Evolutionary conservation across 345 rosid genomes (phyloP), one percentile per base, ranked within the genome.

Genomic region (Gossypium mustelinum): DNA sequence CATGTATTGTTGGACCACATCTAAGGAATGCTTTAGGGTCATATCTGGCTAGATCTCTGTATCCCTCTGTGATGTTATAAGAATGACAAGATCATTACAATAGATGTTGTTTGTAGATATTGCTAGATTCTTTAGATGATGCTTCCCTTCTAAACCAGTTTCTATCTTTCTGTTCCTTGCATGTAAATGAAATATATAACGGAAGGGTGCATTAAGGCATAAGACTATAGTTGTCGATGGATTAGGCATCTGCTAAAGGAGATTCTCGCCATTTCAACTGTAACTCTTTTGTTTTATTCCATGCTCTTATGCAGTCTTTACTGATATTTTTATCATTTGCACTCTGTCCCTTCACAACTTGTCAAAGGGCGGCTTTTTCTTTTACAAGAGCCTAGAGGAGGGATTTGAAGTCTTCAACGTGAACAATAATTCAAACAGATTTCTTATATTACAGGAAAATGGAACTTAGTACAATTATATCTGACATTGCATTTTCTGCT

Each of bases 161-260:
- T 66, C 1, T 9, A 56, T 73, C 58, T 18, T n/a, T 50, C 20
- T 1, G 41, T 14, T 64, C 50, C 43, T 65, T 20, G 50, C 12
- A 41, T 64, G 41, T 64, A 48, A 43, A 58, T 34, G 41, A 34
- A 34, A 34, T 34, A 34, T 66, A 39, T 66, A 65, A 13, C 13
- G 65, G 55, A 14, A 81, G 79, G 63, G 72, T 81, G 77, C 73
- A 12, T 13, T 39, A 51, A 34, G 29, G 81, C 29, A 70, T 17
- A 51, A 52, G 52, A 4, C 52, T 57, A 68, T 68, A 25, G 2
- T 29, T 27, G 2, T 61, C 43, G 7, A 13, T 29, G 20, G n/a
- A 39, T 63, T 63, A 22, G 68, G 20, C 16, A 27, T 14, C 66
- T 29, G 44, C 66, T 22, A 22, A 24, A 2, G 34, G 29, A 24